Percentiles rank a stretch among this genome's conserved stretches.
phyloP scores from a whole-genome alignment of 257 asterid genomes.

The Henckelia pumila region DNA sequence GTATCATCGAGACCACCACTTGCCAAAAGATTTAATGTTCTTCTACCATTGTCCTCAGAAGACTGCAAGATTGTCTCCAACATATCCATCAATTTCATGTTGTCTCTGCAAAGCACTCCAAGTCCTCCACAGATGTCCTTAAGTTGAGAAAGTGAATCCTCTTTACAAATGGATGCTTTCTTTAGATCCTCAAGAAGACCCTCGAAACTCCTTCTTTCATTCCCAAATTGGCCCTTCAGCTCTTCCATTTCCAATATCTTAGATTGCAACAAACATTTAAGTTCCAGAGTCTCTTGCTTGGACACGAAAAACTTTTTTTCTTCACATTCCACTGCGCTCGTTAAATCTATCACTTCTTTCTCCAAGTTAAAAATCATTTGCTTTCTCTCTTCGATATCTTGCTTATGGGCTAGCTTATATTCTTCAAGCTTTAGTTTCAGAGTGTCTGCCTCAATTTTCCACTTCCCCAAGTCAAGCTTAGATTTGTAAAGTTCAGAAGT shows the following conservation, averaged over 20 bases:
- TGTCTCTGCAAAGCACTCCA: constrained; percentile 34
- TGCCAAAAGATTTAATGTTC: not conserved
- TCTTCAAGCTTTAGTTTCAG: constrained; percentile 28
- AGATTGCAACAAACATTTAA: constrained; percentile 31
- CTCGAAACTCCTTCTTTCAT: constrained; percentile 29
- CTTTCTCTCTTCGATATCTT: constrained; percentile 32
- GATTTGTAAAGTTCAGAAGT: constrained; percentile 27
- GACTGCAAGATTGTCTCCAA: constrained; percentile 27
- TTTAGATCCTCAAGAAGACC: constrained; percentile 29
- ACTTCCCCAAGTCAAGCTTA: constrained; percentile 27
- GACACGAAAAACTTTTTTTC: constrained; percentile 24
- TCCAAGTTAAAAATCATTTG: constrained; percentile 29
- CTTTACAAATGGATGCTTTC: constrained; percentile 27
- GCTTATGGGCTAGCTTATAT: constrained; percentile 27
- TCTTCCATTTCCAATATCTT: constrained; percentile 29
- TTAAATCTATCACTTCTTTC: constrained; percentile 28
- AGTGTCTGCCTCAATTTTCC: constrained; percentile 27
- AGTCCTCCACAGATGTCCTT: constrained; percentile 33
- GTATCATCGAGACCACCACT: constrained; percentile 7
- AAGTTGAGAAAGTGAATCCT: constrained; percentile 29
- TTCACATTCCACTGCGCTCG: constrained; percentile 28
- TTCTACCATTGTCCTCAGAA: constrained; percentile 28
- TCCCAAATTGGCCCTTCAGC: constrained; percentile 27
- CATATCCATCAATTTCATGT: constrained; percentile 29
- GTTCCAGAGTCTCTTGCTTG: constrained; percentile 25